phyloP scores from a whole-genome alignment of 495 filamentous ascomycete species.

The Neurospora hispaniola region DNA sequence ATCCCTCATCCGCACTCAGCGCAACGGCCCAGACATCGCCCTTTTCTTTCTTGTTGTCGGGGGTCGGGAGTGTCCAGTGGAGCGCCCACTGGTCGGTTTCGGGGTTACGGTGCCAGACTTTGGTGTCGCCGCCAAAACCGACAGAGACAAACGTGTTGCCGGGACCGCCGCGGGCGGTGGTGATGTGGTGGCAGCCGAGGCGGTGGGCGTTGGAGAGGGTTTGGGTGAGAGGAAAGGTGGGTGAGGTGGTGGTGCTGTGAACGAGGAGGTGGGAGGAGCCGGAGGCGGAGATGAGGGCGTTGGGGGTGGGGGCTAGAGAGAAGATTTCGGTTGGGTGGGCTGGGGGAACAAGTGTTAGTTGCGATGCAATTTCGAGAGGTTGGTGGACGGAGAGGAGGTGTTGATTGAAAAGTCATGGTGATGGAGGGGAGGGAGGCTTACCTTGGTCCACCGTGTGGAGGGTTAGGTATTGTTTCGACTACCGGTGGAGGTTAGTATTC shows the following conservation, averaged over 20 bases:
- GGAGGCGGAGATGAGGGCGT: slow-evolving; percentile 66
- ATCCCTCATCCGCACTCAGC: slow-evolving; percentile 69
- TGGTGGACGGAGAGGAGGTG: no score
- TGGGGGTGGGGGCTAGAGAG: slow-evolving; percentile 70
- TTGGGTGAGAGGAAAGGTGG: slow-evolving; percentile 66
- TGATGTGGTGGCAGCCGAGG: slow-evolving; percentile 81
- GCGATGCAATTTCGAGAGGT: no score
- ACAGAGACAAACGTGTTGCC: slow-evolving; percentile 66
- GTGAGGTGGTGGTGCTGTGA: slow-evolving; percentile 57
- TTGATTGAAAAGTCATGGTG: neutral
- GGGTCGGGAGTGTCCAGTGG: slow-evolving; percentile 21
- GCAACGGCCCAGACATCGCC: slow-evolving; percentile 79
- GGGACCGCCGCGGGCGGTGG: slow-evolving; percentile 43
- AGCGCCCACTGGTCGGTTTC: slow-evolving; percentile 43
- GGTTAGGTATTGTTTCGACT: slow-evolving; percentile 98
- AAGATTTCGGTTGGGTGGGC: slow-evolving; percentile 87
- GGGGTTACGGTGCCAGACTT: slow-evolving; percentile 54
- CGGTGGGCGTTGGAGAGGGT: slow-evolving; percentile 66
- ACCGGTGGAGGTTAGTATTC: neutral
- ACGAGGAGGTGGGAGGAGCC: slow-evolving; percentile 72
- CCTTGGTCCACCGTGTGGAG: slow-evolving; percentile 82
- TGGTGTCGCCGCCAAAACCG: slow-evolving; percentile 79
- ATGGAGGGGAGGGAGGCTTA: slow-evolving; percentile 22
- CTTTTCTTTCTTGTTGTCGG: slow-evolving; percentile 31
- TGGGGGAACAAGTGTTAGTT: slow-evolving; percentile 14